Percentiles rank a stretch among this genome's conserved stretches.
These are phyloP conservation scores for Tarenaya hassleriana DNA, from an alignment of 345 rosid species.

Conservation along the genomic window DNA sequence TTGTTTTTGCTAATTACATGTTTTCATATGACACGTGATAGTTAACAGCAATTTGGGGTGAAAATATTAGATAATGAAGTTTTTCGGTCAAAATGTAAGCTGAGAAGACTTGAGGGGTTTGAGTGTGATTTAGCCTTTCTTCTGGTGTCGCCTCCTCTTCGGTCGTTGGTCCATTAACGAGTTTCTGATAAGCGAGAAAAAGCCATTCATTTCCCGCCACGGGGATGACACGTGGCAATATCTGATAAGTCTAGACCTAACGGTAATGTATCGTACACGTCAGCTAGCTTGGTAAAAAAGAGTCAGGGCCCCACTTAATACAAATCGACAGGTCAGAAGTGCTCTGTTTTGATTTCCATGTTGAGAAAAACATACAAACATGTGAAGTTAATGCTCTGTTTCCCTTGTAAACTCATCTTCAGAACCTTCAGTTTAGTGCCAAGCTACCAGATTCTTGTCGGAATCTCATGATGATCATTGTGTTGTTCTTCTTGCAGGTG, in stretches of 20 bases:
- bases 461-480: too few relatives aligned
- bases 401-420: too few relatives aligned
- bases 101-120: neutral
- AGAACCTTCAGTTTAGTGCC: too few relatives aligned
- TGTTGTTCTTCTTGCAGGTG: slow-evolving; percentile 35
- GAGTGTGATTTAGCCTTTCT: neutral
- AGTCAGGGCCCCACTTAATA: neutral
- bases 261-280: too few relatives aligned
- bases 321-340: too few relatives aligned
- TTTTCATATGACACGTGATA: too few relatives aligned
- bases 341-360: slow-evolving; percentile 4
- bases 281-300: slow-evolving; percentile 12
- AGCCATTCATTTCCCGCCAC: slow-evolving; percentile 21
- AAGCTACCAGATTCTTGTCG: too few relatives aligned
- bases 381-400: too few relatives aligned
- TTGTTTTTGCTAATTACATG: neutral
- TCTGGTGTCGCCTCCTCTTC: slow-evolving; percentile 6
- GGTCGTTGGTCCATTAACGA: slow-evolving; percentile 13
- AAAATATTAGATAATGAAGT: neutral
- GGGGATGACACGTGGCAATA: slow-evolving; percentile 17
- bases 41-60: neutral
- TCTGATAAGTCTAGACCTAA: too few relatives aligned
- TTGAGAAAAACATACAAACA: too few relatives aligned
- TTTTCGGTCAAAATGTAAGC: slow-evolving; percentile 5
- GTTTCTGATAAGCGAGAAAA: too few relatives aligned